phyloP scores from a whole-genome alignment of 345 rosid genomes.

The Toxicodendron radicans region DNA sequence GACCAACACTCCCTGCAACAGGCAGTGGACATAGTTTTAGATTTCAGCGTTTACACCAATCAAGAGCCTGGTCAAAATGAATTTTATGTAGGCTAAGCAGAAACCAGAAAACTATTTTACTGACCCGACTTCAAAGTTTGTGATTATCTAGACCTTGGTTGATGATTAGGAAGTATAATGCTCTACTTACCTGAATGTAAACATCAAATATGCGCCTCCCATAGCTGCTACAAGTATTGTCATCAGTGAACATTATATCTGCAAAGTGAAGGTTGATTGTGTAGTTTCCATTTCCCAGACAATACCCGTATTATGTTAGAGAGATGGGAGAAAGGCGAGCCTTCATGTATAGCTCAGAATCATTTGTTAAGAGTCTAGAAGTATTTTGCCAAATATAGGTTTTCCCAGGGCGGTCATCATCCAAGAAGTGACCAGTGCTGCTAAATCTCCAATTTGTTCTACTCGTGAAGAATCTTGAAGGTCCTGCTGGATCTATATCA shows the following conservation, averaged over 20 bases:
- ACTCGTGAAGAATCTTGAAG: slow-evolving; percentile 24
- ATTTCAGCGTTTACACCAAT: too few species aligned
- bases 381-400: slow-evolving; percentile 14
- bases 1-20: slow-evolving; percentile 50
- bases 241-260: slow-evolving; percentile 52
- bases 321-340: slow-evolving; percentile 50
- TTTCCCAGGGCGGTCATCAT: neutral
- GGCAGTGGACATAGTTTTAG: too few species aligned
- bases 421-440: slow-evolving; percentile 55
- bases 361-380: slow-evolving; percentile 7
- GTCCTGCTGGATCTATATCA: slow-evolving; percentile 29
- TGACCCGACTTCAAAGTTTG: too few species aligned
- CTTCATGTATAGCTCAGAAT: slow-evolving; percentile 33
- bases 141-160: neutral
- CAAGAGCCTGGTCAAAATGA: neutral
- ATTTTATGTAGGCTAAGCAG: neutral
- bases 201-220: slow-evolving; percentile 70
- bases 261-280: slow-evolving; percentile 75
- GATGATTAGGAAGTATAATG: neutral
- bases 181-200: slow-evolving; percentile 54
- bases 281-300: slow-evolving; percentile 47
- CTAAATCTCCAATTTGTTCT: slow-evolving; percentile 42
- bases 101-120: too few species aligned
- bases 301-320: slow-evolving; percentile 53
- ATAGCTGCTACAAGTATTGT: slow-evolving; percentile 34